Evolutionary conservation across 208 protist genomes (phyloP).

Genomic region (Trypanosoma conorhini): DNA sequence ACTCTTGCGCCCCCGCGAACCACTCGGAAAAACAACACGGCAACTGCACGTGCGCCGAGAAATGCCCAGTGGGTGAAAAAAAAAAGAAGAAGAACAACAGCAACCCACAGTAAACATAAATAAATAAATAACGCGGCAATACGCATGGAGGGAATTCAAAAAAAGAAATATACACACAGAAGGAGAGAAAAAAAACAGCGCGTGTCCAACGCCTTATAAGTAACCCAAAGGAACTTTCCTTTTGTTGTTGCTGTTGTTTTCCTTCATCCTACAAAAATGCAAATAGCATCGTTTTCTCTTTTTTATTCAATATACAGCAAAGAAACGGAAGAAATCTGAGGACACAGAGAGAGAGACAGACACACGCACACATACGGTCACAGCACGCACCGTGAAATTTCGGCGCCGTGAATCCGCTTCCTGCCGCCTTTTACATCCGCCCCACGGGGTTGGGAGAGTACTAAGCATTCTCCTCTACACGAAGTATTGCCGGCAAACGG

Average conservation of each 20-base stretch:
- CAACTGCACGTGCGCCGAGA: not conserved
- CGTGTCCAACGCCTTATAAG: not conserved
- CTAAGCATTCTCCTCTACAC: not conserved
- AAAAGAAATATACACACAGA: not conserved
- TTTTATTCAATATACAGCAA: not conserved
- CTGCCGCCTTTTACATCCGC: not conserved
- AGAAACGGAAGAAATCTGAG: not conserved
- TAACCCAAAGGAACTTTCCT: not conserved
- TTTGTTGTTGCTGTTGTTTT: too few species aligned
- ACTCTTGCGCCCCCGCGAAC: too few species aligned
- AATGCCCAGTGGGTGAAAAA: too few species aligned
- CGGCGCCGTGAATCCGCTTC: not conserved
- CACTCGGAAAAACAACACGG: too few species aligned
- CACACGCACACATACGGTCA: not conserved
- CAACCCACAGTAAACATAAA: too few species aligned
- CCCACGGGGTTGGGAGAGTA: not conserved
- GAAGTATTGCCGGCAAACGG: not conserved
- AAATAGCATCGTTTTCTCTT: not conserved
- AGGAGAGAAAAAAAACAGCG: not conserved
- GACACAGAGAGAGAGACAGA: conserved; percentile 1
- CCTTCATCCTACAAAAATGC: not conserved
- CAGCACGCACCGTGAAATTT: not conserved
- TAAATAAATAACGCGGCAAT: too few species aligned
- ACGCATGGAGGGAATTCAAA: not conserved
- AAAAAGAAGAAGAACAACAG: too few species aligned